Conservation (phyloP, 1,284 basidiomycete species). For the Apiotrichum sp. region DNA sequence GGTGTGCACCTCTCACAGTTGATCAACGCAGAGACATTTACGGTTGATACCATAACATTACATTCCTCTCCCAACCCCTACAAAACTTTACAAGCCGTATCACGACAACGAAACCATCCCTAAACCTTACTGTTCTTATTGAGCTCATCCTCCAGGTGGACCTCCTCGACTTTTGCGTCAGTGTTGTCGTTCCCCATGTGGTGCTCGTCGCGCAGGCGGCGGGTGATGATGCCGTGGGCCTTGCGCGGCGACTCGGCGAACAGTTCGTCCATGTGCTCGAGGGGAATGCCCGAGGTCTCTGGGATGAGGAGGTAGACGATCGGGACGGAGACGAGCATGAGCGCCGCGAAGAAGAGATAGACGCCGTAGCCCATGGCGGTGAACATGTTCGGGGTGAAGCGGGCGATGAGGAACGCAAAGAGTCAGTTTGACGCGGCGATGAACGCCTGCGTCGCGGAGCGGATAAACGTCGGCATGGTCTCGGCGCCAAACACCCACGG, state of each 20-base stretch:
- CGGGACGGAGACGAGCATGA: constrained; percentile 33
- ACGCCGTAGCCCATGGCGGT: constrained; percentile 32
- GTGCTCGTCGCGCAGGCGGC: too few species aligned
- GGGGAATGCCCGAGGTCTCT: constrained; percentile 12
- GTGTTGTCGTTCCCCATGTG: too few species aligned
- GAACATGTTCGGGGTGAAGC: constrained; percentile 35
- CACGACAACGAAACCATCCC: too few species aligned
- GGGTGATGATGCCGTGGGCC: constrained; percentile 10
- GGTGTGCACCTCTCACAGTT: too few species aligned
- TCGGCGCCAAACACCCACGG: constrained; percentile 45
- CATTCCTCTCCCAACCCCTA: too few species aligned
- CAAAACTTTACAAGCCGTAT: too few species aligned
- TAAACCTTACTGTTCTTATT: too few species aligned
- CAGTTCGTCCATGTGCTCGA: constrained; percentile 21
- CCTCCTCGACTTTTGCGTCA: too few species aligned
- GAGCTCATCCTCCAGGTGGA: too few species aligned
- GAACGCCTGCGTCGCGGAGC: constrained; percentile 38
- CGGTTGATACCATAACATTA: too few species aligned
- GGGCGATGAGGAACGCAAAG: constrained; percentile 31
- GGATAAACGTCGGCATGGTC: constrained; percentile 40
- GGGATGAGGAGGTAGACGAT: constrained; percentile 22
- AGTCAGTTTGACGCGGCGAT: constrained; percentile 45
- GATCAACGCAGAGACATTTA: too few species aligned
- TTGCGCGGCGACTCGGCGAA: constrained; percentile 15
- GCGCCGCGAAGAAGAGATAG: constrained; percentile 43